Evolutionary conservation across 2,329 filamentous ascomycete species (phyloP).

Genomic region (Aspergillus sp.): DNA sequence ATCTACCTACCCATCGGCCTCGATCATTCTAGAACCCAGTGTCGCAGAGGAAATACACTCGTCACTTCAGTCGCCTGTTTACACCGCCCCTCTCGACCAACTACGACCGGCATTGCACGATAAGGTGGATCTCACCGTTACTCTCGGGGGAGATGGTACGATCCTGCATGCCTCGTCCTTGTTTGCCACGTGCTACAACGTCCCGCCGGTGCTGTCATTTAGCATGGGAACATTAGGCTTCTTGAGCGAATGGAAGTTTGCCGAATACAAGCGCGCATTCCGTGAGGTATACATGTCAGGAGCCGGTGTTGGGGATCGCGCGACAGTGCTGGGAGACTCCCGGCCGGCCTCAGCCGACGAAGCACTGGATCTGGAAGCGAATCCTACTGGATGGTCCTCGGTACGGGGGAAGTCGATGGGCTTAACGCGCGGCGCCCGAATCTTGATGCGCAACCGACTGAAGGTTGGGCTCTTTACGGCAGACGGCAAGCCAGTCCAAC

Average conservation of each 20-base stretch:
- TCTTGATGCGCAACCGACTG: conserved; percentile 82
- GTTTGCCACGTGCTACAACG: conserved; percentile 76
- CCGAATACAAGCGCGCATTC: conserved; percentile 88
- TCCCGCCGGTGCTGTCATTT: conserved; percentile 90
- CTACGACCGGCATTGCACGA: conserved; percentile 60
- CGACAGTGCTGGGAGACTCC: conserved; percentile 47
- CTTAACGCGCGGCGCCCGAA: conserved; percentile 69
- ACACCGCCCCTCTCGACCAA: conserved; percentile 47
- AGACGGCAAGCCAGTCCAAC: conserved; percentile 54
- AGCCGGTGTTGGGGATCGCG: conserved; percentile 53
- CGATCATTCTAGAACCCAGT: conserved; percentile 78
- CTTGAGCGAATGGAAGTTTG: conserved; percentile 93
- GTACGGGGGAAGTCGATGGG: conserved; percentile 82
- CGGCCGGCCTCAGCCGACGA: conserved; percentile 31
- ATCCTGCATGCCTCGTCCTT: conserved; percentile 83
- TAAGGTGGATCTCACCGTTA: conserved; percentile 86
- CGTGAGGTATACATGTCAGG: conserved; percentile 88
- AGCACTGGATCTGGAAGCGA: conserved; percentile 30
- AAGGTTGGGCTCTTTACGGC: conserved; percentile 81
- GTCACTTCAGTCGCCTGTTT: conserved; percentile 71
- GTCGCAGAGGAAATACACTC: conserved; percentile 73
- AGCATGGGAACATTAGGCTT: conserved; percentile 97
- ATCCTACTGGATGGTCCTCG: conserved; percentile 66
- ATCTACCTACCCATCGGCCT: conserved; percentile 75
- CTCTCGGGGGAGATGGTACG: conserved; percentile 90